These are phyloP conservation scores for Pinus taeda DNA, from an alignment of 75 land plant genomes.

Conservation along the genomic window DNA sequence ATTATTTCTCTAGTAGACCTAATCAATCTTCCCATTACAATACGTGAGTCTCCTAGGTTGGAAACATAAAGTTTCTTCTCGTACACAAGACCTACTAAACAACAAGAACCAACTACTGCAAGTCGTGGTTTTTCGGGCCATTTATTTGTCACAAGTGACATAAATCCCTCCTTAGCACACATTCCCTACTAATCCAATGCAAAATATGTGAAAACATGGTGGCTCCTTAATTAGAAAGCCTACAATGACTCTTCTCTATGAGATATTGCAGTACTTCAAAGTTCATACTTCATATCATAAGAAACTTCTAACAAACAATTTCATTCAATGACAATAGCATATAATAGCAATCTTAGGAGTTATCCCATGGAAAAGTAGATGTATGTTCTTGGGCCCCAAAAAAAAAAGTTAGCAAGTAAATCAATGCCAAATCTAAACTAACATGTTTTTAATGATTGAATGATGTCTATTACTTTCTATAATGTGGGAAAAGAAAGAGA, in stretches of 20 bases:
- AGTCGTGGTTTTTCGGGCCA: slow-evolving; percentile 59
- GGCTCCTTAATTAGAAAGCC: no score
- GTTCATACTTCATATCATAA: background rate
- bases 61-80: no score
- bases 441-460: background rate
- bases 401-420: no score
- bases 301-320: background rate
- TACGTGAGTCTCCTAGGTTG: no score
- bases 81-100: slow-evolving; percentile 57
- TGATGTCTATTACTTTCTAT: background rate
- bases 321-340: background rate
- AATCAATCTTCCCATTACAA: no score
- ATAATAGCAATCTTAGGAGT: background rate
- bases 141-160: slow-evolving; percentile 48
- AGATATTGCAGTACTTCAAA: background rate
- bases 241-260: no score
- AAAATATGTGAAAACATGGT: no score
- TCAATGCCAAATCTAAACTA: no score
- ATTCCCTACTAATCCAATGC: no score
- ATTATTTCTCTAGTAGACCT: no score
- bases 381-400: no score
- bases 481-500: background rate
- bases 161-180: slow-evolving; percentile 10
- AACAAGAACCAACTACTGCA: slow-evolving; percentile 88
- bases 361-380: background rate